Evolutionary conservation across 2,329 filamentous ascomycete genomes (phyloP), one percentile per base, ranked within the genome.

Genomic region (Trichoderma koningiopsis): DNA sequence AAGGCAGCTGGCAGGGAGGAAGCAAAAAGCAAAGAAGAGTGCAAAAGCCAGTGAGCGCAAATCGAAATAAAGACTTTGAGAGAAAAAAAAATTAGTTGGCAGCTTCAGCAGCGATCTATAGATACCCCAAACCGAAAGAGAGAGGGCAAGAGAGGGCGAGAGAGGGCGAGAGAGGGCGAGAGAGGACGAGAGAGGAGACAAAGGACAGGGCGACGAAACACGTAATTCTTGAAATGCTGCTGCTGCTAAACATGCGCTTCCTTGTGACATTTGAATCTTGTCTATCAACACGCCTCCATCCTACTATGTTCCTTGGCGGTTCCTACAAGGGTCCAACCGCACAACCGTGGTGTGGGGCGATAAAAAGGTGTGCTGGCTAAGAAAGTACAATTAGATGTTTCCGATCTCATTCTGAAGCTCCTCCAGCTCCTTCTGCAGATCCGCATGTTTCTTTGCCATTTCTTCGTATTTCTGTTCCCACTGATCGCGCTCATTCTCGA

Each of bases 391-490:
- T 89, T 89, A 98, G 83, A 98, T 94, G 85, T 93, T 96, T 87
- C 91, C 91, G 83, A 98, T 94, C 84, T 97, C 94, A 76, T 85
- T 83, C 84, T 96, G 92, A 83, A 98, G 92, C 74, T 95, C 92
- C 78, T 96, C 90, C 79, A 97, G 86, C 81, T 97, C 94, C 87
- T 95, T 95, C 87, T 97, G 90, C 76, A 93, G 87, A 69, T 87
- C 81, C 74, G 85, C 84, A 86, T 96, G 92, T 85, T 97, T 97
- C 89, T 94, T 92, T 76, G 91, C 83, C 91, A 97, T 96, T 82
- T 98, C 95, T 85, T 98, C 96, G 85, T 96, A 98, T 87, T 99
- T 98, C 83, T 87, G 81, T 87, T 98, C 96, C 94, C 94, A 97
- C 83, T 94, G 89, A 83, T 97, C 94, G 77, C 93, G 92, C 81